These are phyloP conservation scores for Sporothrix protearum DNA, from an alignment of 2,329 filamentous ascomycete species.

Conservation along the genomic window DNA sequence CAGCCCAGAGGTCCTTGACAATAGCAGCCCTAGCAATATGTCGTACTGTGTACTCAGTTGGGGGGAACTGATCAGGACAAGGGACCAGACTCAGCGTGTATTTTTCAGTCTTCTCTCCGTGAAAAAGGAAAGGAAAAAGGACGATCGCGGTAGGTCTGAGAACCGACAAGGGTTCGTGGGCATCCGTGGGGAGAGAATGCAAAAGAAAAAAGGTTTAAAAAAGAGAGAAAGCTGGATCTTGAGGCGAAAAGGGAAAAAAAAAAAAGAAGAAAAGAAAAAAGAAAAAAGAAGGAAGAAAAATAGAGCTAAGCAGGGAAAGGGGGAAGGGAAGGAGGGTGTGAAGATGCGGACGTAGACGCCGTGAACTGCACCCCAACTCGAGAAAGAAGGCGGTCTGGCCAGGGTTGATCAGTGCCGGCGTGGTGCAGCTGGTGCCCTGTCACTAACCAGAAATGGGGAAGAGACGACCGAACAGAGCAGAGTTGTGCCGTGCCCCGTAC, in stretches of 20 bases:
- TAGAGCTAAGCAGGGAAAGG: not conserved
- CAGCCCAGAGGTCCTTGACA: conserved; percentile 15
- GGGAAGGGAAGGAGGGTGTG: not conserved
- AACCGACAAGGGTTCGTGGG: not conserved
- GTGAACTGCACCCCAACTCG: not conserved
- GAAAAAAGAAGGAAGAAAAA: not conserved
- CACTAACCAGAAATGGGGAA: not conserved
- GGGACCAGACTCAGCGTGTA: not conserved
- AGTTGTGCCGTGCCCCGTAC: not conserved
- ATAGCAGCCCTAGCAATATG: not conserved
- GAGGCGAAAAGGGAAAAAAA: not conserved
- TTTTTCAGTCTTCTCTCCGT: not conserved
- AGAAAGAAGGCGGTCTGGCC: not conserved
- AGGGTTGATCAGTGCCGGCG: not conserved
- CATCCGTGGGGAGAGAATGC: conserved; percentile 8
- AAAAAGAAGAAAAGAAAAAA: not conserved
- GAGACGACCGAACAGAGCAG: not conserved
- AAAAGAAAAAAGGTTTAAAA: not conserved
- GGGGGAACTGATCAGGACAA: not conserved
- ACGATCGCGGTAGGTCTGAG: not conserved
- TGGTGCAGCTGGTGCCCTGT: not conserved
- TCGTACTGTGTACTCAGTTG: too few relatives aligned
- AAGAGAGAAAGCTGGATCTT: not conserved
- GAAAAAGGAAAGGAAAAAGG: not conserved
- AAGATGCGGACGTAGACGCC: not conserved